Percentiles rank a stretch among this genome's conserved stretches.
Evolutionary conservation across 352 stramenopile species (phyloP).

Genomic region (Globisporangium lucens): DNA sequence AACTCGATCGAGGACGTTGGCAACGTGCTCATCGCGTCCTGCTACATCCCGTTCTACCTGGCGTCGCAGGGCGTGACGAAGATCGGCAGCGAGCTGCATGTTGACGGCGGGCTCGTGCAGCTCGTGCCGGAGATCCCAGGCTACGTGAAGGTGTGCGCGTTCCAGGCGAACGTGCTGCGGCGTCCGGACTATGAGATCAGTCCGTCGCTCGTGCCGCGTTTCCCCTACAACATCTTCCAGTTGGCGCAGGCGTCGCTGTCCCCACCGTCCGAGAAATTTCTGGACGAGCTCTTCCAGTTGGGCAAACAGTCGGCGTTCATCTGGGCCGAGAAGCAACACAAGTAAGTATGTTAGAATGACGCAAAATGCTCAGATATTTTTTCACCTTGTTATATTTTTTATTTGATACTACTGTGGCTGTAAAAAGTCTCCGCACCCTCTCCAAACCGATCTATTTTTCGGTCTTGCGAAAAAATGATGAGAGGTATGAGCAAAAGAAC

Average conservation of each 20-base stretch:
- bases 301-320: conserved; percentile 46
- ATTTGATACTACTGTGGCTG: no score
- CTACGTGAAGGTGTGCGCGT: conserved; percentile 70
- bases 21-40: conserved; percentile 68
- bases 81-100: conserved; percentile 64
- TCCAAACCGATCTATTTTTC: no score
- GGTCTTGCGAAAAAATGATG: no score
- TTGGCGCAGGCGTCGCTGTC: conserved; percentile 55
- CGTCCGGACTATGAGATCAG: conserved; percentile 74
- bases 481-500: no score
- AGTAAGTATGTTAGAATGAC: background rate
- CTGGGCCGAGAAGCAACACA: conserved; percentile 35
- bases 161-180: conserved; percentile 51
- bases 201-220: conserved; percentile 55
- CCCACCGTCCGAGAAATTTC: conserved; percentile 44
- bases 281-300: conserved; percentile 67
- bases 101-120: conserved; percentile 67
- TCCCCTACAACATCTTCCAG: conserved; percentile 57
- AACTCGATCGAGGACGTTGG: conserved; percentile 54
- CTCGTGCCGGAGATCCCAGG: conserved; percentile 65
- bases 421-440: no score
- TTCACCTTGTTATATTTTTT: no score
- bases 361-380: background rate
- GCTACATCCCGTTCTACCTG: conserved; percentile 80
- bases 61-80: conserved; percentile 35